phyloP scores from a whole-genome alignment of 2,329 filamentous ascomycete species.

The Colletotrichum sp. region DNA sequence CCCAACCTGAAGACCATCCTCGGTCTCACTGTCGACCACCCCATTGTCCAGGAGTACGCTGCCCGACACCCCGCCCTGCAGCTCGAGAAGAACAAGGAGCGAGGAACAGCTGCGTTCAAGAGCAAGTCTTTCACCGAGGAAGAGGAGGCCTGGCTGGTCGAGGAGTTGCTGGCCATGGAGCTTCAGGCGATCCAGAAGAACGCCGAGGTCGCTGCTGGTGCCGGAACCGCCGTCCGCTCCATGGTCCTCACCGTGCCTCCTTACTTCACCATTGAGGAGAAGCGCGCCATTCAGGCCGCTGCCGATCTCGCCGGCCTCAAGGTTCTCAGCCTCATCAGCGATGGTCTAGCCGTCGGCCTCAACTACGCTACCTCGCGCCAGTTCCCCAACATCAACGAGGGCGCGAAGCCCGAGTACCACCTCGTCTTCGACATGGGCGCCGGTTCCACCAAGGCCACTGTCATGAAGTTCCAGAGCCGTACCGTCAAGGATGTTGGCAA shows the following conservation, averaged over 20 bases:
- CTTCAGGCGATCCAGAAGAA: slow-evolving; percentile 90
- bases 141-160: slow-evolving; percentile 76
- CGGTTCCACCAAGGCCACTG: slow-evolving; percentile 87
- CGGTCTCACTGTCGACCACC: slow-evolving; percentile 70
- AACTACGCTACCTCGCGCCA: slow-evolving; percentile 94
- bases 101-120: slow-evolving; percentile 81
- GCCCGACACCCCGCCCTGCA: slow-evolving; percentile 80
- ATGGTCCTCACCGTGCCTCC: slow-evolving; percentile 88
- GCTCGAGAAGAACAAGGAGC: slow-evolving; percentile 62
- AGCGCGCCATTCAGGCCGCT: slow-evolving; percentile 81
- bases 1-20: slow-evolving; percentile 91
- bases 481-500: slow-evolving; percentile 90
- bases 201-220: slow-evolving; percentile 81
- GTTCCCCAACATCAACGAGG: slow-evolving; percentile 84
- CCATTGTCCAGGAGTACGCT: slow-evolving; percentile 72
- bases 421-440: slow-evolving; percentile 98
- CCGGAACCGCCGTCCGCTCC: slow-evolving; percentile 75
- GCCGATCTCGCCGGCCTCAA: slow-evolving; percentile 88
- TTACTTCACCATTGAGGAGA: slow-evolving; percentile 91
- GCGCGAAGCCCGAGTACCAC: slow-evolving; percentile 87
- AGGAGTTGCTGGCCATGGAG: slow-evolving; percentile 96
- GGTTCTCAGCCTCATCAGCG: slow-evolving; percentile 83
- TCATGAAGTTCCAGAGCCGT: slow-evolving; percentile 88
- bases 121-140: slow-evolving; percentile 69
- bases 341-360: slow-evolving; percentile 89